Evolutionary conservation across 257 asterid genomes (phyloP).

Genomic region (Anisodus tanguticus): DNA sequence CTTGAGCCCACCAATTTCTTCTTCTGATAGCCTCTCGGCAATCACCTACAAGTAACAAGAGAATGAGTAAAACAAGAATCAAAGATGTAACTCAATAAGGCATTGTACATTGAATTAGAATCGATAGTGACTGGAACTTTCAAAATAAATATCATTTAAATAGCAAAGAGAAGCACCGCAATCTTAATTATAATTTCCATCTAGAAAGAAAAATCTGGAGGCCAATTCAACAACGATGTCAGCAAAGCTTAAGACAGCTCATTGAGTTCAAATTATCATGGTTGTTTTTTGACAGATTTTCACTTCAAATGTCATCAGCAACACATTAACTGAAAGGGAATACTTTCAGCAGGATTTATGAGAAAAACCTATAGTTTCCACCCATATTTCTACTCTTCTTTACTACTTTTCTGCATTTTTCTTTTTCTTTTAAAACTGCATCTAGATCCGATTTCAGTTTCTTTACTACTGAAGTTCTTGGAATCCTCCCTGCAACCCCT

Average conservation of each 20-base stretch:
- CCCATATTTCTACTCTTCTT: neutral
- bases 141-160: neutral
- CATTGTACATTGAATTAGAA: neutral
- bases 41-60: slow-evolving; percentile 59
- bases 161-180: neutral
- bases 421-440: slow-evolving; percentile 1
- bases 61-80: slow-evolving; percentile 25
- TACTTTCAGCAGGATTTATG: neutral
- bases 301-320: slow-evolving; percentile 14
- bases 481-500: slow-evolving; percentile 12
- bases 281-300: neutral
- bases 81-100: slow-evolving; percentile 4
- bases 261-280: neutral
- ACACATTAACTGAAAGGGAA: neutral
- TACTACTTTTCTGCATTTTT: slow-evolving; percentile 11
- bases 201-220: neutral
- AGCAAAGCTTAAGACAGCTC: slow-evolving; percentile 2
- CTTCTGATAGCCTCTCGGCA: slow-evolving; percentile 91
- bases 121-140: neutral
- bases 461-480: slow-evolving; percentile 15
- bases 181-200: neutral
- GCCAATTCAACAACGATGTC: slow-evolving; percentile 14
- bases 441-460: slow-evolving; percentile 7
- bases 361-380: neutral
- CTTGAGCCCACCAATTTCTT: slow-evolving; percentile 91